Conservation (phyloP, 169 alveolate species). For the Neospora caninum region DNA sequence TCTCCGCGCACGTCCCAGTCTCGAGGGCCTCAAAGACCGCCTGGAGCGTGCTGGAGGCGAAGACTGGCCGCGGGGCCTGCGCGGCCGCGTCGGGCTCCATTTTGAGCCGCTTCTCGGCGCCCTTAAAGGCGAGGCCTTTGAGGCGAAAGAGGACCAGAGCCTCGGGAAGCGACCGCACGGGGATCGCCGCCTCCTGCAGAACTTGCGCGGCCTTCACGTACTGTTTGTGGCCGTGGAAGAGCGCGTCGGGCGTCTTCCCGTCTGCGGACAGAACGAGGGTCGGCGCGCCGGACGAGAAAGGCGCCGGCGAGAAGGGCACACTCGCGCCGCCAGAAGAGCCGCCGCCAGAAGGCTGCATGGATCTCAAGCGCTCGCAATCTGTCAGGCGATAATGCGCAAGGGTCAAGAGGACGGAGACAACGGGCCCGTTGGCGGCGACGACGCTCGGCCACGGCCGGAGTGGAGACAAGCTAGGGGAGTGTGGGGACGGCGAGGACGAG, state of each 20-base stretch:
- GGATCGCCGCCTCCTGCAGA: background rate
- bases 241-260: background rate
- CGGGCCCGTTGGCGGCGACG: background rate
- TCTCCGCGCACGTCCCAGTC: background rate
- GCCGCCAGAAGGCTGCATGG: background rate
- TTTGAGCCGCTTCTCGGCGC: background rate
- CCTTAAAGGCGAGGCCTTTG: background rate
- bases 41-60: constrained; percentile 20
- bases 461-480: background rate
- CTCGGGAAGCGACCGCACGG: constrained; percentile 17
- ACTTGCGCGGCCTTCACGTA: background rate
- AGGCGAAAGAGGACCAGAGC: constrained; percentile 7
- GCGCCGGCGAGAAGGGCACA: background rate
- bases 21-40: background rate
- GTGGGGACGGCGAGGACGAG: background rate
- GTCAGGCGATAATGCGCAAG: background rate
- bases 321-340: background rate
- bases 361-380: background rate
- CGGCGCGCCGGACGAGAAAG: background rate
- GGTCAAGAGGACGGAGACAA: background rate
- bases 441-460: background rate
- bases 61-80: background rate
- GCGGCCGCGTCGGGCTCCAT: background rate
- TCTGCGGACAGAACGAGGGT: background rate
- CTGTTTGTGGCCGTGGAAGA: background rate